Base-by-base conservation (phyloP, 176 grass and related monocot species). In the Urochloa ruziziensis region DNA sequence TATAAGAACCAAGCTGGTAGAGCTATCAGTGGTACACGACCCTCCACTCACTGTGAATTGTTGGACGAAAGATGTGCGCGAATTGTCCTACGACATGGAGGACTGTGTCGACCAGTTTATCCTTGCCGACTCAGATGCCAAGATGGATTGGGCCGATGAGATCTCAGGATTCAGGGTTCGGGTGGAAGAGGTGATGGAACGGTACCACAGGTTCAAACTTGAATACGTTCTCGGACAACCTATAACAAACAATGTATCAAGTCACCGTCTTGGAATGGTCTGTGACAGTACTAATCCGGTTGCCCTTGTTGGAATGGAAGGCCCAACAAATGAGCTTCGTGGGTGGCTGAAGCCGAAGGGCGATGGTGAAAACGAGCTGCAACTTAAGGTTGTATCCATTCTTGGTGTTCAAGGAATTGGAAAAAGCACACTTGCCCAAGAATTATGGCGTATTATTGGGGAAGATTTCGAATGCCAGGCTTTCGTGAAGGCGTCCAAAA, bases 381-480 rank as follows among this genome's bases (percentile, higher is more conserved):
- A 21, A 7, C 78, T 80, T 13, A 80, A 52, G 77, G 43, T 80
- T 27, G 44, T 80, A 16, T 65, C 62, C 11, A 80, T 80, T 66
- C 21, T 67, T 52, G 77, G 77, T 17, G 28, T 25, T 17, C 43
- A 25, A 54, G 81, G 81, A 10, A 15, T 75, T 7, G 81, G 81
- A 30, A 83, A 83, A 5, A 83, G 54, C 33, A 66, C 32, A 0
- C 6, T 83, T 64, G 44, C 33, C 2, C 33, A 53, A 13, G 3
- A 83, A 47, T 5, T 83, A 7, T 83, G 35, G 19, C 10, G 21
- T 21, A 2, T 35, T 25, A 18, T 83, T 7, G 21, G 58, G 0
- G 43, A 7, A 5, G 7, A 63, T 4, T 83, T 83, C 4, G 28
- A 83, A 21, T 74, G 40, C 70, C 28, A 1, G 0, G 81, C 81